A percentile compares a stretch with the other conserved stretches of the same genome.
phyloP scores from a whole-genome alignment of 2,329 filamentous ascomycete genomes.

The Fusarium abutilonis region DNA sequence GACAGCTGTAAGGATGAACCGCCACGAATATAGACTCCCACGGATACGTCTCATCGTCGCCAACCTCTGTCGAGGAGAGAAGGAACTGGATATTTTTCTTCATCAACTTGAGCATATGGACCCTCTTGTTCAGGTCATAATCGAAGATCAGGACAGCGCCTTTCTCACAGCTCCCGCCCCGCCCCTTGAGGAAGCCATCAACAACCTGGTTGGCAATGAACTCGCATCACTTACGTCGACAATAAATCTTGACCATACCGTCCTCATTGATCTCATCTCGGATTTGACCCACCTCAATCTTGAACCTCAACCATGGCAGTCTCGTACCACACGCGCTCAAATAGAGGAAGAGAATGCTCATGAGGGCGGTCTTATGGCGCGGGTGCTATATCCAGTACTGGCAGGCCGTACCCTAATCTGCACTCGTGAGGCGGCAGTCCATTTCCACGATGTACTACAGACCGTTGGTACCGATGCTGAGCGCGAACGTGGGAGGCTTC shows the following conservation, averaged over 20 bases:
- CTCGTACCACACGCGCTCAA: slow-evolving; percentile 46
- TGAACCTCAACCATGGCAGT: slow-evolving; percentile 49
- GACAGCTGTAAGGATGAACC: slow-evolving; percentile 51
- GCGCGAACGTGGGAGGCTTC: slow-evolving; percentile 48
- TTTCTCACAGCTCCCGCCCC: slow-evolving; percentile 44
- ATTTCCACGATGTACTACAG: slow-evolving; percentile 51
- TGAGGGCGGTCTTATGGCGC: slow-evolving; percentile 48
- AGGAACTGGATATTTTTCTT: slow-evolving; percentile 48
- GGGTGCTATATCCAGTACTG: slow-evolving; percentile 51
- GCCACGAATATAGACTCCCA: slow-evolving; percentile 52
- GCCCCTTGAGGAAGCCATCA: slow-evolving; percentile 43
- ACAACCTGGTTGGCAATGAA: slow-evolving; percentile 47
- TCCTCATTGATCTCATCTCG: slow-evolving; percentile 54
- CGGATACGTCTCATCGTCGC: slow-evolving; percentile 51
- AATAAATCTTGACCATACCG: slow-evolving; percentile 55
- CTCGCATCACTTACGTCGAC: slow-evolving; percentile 49
- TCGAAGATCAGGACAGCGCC: slow-evolving; percentile 46
- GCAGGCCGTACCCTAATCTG: slow-evolving; percentile 49
- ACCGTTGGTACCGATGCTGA: slow-evolving; percentile 53
- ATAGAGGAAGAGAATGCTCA: slow-evolving; percentile 50
- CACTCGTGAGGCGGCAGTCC: slow-evolving; percentile 52
- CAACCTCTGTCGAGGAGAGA: slow-evolving; percentile 45
- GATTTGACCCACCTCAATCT: slow-evolving; percentile 53
- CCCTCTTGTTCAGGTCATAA: slow-evolving; percentile 46
- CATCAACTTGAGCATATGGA: slow-evolving; percentile 47